Evolutionary conservation across 768 basidiomycete species (phyloP), one percentile per base, ranked within the genome.

Genomic region (Suillus subluteus): DNA sequence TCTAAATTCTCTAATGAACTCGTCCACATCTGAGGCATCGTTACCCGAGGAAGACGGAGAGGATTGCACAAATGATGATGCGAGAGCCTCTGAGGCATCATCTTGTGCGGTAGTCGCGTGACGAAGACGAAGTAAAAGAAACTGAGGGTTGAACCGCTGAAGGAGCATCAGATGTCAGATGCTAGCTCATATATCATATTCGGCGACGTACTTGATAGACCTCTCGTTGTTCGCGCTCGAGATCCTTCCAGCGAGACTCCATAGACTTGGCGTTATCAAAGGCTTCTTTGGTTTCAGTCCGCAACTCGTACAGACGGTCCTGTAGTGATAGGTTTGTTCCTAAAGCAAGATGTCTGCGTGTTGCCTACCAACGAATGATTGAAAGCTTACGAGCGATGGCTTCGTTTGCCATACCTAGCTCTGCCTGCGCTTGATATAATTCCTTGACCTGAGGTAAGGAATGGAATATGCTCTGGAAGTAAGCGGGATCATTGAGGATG

Each of bases 21-120:
- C 88, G 66, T 98, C 96, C 30, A 96, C 85, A 41, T 92, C 92
- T 62, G 69, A 62, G 67, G 75, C 68, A 54, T 78, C 75, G 61
- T 65, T 71, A 35, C 35, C 61, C 64, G 68, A 46, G 30, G 35
- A 70, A 23, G 78, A 69, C 23, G 78, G 73, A 11, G 84, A 83
- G 7, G 87, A 87, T 65, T 91, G 88, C 35, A 98, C 85, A 74
- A 98, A 98, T 0, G 87, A 80, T n/a, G 89, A 86, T 1, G 95
- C 95, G 30, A 97, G 79, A 2, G 88, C 82, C 76, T 99, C 97
- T 1, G 95, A 96, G 16, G 86, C 81, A 66, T 96, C 95, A 69
- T 99, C 97, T 78, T 96, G 96, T 26, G 91, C 91, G 0, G 91
- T 95, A 21, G 91, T 90, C 40, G 95, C 91, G 74, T 98, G 96